Percentiles rank a stretch among this genome's conserved stretches.
Conservation (phyloP, 768 basidiomycete species). For the Amyloporia xantha region DNA sequence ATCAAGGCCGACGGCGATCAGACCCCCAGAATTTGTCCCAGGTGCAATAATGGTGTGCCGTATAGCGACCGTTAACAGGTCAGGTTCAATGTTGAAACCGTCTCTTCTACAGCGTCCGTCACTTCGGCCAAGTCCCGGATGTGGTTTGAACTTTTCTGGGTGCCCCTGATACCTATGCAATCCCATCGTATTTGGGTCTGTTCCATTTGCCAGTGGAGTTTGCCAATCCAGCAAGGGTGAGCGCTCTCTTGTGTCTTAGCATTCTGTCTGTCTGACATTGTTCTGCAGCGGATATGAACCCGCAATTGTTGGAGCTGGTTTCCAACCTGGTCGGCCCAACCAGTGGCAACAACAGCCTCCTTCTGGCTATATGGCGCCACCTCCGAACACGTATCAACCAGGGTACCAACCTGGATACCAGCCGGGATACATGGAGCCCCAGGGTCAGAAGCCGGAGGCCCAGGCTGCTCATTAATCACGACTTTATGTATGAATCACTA, state of each 20-base stretch:
- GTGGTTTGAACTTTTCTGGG: constrained; percentile 75
- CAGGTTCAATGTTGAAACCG: neutral
- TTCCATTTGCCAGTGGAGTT: constrained; percentile 61
- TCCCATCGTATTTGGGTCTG: constrained; percentile 65
- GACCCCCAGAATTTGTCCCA: constrained; percentile 54
- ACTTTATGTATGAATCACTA: too few species aligned
- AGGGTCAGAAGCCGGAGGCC: neutral
- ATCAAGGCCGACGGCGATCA: constrained; percentile 49
- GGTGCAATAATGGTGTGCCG: constrained; percentile 60
- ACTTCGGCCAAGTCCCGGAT: constrained; percentile 47
- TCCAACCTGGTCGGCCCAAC: constrained; percentile 13
- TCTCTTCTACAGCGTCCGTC: constrained; percentile 20
- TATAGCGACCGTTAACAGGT: too few species aligned
- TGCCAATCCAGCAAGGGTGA: constrained; percentile 41
- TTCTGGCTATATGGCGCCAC: constrained; percentile 8
- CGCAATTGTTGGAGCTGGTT: constrained; percentile 14
- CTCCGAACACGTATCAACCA: constrained; percentile 24
- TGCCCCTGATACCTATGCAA: constrained; percentile 62
- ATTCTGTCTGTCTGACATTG: constrained; percentile 2
- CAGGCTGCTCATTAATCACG: neutral
- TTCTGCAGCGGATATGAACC: constrained; percentile 30
- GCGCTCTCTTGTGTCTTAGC: constrained; percentile 15
- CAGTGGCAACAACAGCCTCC: constrained; percentile 8
- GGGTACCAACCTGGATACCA: constrained; percentile 26
- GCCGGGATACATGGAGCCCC: constrained; percentile 2